These are phyloP conservation scores for Phyllosticta citriasiana DNA, from an alignment of 2,329 filamentous ascomycete genomes.

Conservation along the genomic window DNA sequence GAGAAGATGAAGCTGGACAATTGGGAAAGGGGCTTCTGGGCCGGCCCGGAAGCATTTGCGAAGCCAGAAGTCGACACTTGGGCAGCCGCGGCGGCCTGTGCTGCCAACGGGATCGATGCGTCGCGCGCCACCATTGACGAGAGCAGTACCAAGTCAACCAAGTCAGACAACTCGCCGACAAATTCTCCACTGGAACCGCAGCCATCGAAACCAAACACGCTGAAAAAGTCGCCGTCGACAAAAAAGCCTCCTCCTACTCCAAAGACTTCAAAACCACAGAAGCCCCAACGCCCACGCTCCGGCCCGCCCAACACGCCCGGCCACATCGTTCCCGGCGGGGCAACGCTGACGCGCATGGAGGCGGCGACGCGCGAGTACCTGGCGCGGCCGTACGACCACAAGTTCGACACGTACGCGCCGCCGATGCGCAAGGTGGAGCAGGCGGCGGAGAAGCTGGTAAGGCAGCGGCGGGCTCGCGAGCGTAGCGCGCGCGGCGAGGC, in stretches of 20 bases:
- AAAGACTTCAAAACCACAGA: not conserved
- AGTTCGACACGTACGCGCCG: conserved; percentile 34
- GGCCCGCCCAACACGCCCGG: not conserved
- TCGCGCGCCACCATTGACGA: not conserved
- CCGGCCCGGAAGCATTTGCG: conserved; percentile 16
- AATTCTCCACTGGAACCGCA: no score
- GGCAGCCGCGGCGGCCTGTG: conserved; percentile 11
- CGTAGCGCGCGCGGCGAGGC: conserved; percentile 17
- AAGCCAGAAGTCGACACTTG: not conserved
- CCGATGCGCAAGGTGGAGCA: conserved; percentile 36
- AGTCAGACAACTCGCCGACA: not conserved
- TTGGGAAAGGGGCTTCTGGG: conserved; percentile 35
- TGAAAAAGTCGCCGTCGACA: not conserved
- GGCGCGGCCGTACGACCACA: conserved; percentile 26
- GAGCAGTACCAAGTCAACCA: not conserved
- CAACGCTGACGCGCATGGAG: conserved; percentile 36
- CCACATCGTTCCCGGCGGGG: conserved; percentile 29
- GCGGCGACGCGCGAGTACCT: conserved; percentile 32
- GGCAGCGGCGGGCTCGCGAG: conserved; percentile 36
- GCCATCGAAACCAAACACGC: not conserved
- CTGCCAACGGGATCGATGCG: conserved; percentile 15
- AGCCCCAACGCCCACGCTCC: not conserved
- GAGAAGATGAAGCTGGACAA: conserved; percentile 37
- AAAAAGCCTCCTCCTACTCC: not conserved
- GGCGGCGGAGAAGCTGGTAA: conserved; percentile 38